Evolutionary conservation across 2,329 filamentous ascomycete species (phyloP).

Genomic region (Ploettnerulaceae sp.): DNA sequence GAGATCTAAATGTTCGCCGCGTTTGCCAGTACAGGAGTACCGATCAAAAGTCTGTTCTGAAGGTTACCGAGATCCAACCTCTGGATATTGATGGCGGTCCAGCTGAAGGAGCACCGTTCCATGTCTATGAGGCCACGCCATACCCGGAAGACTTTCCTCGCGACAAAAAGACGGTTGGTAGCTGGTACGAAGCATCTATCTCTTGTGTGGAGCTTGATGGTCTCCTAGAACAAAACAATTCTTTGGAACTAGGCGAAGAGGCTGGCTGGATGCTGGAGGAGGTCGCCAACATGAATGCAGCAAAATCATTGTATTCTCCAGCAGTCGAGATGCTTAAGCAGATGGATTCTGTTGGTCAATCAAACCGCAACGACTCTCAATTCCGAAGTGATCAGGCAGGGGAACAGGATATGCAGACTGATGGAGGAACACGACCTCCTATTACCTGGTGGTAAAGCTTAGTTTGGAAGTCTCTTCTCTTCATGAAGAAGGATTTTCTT

Average conservation of each 20-base stretch:
- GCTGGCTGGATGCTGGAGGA: slow-evolving; percentile 17
- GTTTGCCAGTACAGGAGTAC: slow-evolving; percentile 11
- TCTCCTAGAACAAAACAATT: slow-evolving; percentile 18
- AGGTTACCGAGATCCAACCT: slow-evolving; percentile 16
- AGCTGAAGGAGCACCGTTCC: not conserved
- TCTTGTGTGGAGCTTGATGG: slow-evolving; percentile 11
- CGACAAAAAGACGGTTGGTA: not conserved
- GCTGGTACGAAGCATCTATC: slow-evolving; percentile 23
- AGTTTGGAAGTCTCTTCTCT: too few relatives aligned
- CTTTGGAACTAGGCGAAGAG: slow-evolving; percentile 22
- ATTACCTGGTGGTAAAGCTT: slow-evolving; percentile 1
- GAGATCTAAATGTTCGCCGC: slow-evolving; percentile 14
- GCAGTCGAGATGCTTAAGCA: slow-evolving; percentile 24
- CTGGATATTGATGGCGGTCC: slow-evolving; percentile 6
- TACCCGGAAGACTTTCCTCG: not conserved
- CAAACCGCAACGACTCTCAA: slow-evolving; percentile 2
- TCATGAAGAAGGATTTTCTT: too few relatives aligned
- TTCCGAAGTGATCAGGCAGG: not conserved
- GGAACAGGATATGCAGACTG: not conserved
- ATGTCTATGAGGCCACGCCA: slow-evolving; percentile 5
- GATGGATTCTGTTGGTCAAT: slow-evolving; percentile 24
- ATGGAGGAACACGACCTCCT: not conserved
- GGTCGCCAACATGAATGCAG: slow-evolving; percentile 9
- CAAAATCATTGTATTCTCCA: slow-evolving; percentile 13
- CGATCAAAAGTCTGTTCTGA: slow-evolving; percentile 12